Conservation (phyloP, 495 filamentous ascomycete species). For the Friedmanniomyces endolithicus region DNA sequence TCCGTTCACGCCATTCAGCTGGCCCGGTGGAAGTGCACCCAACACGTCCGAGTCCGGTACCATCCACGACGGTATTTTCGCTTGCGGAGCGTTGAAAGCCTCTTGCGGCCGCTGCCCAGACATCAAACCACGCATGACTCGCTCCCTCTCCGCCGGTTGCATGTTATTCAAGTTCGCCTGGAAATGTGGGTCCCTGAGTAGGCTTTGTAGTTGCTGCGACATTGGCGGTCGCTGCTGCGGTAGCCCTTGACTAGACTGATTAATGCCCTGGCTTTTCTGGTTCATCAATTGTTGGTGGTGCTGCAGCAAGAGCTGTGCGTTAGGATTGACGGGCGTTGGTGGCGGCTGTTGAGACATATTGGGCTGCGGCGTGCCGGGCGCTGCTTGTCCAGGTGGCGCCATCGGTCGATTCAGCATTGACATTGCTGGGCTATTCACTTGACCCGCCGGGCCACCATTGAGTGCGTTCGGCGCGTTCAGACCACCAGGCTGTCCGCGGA, state of each 20-base stretch:
- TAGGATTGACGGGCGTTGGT: slow-evolving; percentile 11
- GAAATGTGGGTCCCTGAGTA: background rate
- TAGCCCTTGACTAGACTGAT: background rate
- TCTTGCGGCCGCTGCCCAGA: background rate
- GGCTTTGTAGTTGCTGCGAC: background rate
- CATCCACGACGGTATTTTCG: background rate
- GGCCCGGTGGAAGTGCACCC: background rate
- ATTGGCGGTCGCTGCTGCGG: slow-evolving; percentile 1
- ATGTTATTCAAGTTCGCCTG: background rate
- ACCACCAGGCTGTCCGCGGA: slow-evolving; percentile 36
- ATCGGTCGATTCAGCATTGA: slow-evolving; percentile 49
- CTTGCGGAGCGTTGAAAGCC: background rate
- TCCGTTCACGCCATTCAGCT: background rate
- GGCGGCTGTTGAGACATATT: slow-evolving; percentile 4
- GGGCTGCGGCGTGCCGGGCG: slow-evolving; percentile 14
- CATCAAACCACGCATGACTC: background rate
- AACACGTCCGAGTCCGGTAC: background rate
- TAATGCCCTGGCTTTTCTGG: slow-evolving; percentile 4
- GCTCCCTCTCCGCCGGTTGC: background rate
- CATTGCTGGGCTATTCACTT: slow-evolving; percentile 32
- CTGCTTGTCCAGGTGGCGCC: slow-evolving; percentile 26
- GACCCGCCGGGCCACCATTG: slow-evolving; percentile 37
- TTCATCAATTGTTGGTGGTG: slow-evolving; percentile 17
- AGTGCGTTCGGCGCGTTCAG: slow-evolving; percentile 34
- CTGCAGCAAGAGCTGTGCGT: slow-evolving; percentile 10